Evolutionary conservation across 768 basidiomycete species (phyloP).

Genomic region (Calvatia gigantea): DNA sequence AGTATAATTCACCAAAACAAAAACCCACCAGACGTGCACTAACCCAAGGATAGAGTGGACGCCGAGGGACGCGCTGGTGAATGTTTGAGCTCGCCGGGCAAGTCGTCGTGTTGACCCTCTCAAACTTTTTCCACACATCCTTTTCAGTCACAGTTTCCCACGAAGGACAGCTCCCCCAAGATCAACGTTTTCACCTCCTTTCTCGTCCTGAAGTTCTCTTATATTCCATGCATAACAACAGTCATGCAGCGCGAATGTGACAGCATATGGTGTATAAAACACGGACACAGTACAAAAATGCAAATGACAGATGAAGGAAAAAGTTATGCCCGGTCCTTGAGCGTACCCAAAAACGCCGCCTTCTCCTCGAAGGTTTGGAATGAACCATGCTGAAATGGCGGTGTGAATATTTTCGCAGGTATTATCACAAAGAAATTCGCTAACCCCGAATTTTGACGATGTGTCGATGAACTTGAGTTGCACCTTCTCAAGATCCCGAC

Average conservation of each 20-base stretch:
- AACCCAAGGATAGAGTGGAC: slow-evolving; percentile 18
- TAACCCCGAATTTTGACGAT: slow-evolving; percentile 93
- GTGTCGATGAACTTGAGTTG: slow-evolving; percentile 99
- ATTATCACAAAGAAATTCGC: slow-evolving; percentile 24
- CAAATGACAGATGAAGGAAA: slow-evolving; percentile 36
- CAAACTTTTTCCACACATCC: slow-evolving; percentile 22
- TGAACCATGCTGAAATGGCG: slow-evolving; percentile 69
- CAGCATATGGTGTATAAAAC: slow-evolving; percentile 11
- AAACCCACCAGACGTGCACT: slow-evolving; percentile 11
- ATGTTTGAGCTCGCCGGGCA: not conserved
- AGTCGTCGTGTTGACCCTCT: not conserved
- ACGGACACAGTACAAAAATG: slow-evolving; percentile 22
- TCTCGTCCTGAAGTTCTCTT: slow-evolving; percentile 1
- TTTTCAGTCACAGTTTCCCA: not conserved
- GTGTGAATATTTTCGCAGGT: not conserved
- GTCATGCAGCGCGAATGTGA: slow-evolving; percentile 9
- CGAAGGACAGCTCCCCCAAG: not conserved
- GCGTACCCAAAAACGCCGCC: slow-evolving; percentile 87
- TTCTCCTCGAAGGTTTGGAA: slow-evolving; percentile 99
- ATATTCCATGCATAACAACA: slow-evolving; percentile 1
- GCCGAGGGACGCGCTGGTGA: slow-evolving; percentile 32
- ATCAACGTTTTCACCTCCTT: not conserved
- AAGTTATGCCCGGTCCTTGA: slow-evolving; percentile 75
- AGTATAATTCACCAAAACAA: not conserved
- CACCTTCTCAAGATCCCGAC: slow-evolving; percentile 96